Evolutionary conservation across 2,329 filamentous ascomycete species (phyloP), one percentile per base, ranked within the genome.

Genomic region (Nemania sp.): DNA sequence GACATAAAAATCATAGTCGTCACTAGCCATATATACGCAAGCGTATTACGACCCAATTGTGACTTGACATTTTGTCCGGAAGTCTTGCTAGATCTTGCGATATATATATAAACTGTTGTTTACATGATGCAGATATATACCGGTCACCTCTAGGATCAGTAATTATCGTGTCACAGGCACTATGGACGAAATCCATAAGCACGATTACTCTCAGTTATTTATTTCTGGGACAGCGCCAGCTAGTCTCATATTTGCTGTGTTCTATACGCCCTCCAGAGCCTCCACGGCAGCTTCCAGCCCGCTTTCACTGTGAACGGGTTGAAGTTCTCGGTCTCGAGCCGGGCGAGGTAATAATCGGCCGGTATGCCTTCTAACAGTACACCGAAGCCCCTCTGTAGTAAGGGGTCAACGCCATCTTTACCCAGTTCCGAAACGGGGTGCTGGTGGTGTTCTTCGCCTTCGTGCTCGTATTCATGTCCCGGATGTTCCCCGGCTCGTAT

Each of bases 391-490:
- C 81, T 80, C 43, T 88, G 65, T 26, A 83, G 64, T 57, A 79
- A 72, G 47, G 64, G 65, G 39, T 68, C 59, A 0, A 72, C 72
- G 34, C 73, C 72, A 40, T 72, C 75, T 24, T 70, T 64, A 53
- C 63, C 59, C 48, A 68, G 33, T 48, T 67, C 65, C 11, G 69
- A 61, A 61, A 71, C 63, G 15, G 68, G 57, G 60, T 84, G 82
- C 2, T 76, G 67, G 63, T 84, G 81, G 31, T 88, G 90, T 45
- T 85, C 85, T 67, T 96, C 91, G 24, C 85, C 83, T 56, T 88
- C 81, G 67, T 97, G 90, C 73, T 97, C 93, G 69, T 93, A 97
- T 5, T 90, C 90, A 69, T 97, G 93, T 0, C 88, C 90, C 0
- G 90, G 83, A 43, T 84, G 86, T 62, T 88, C 75, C 1, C 91